Percentiles rank a stretch among this genome's conserved stretches.
Evolutionary conservation across 225 moss, liverwort and hornwort species (phyloP).

Genomic region (Marchantia polymorpha): DNA sequence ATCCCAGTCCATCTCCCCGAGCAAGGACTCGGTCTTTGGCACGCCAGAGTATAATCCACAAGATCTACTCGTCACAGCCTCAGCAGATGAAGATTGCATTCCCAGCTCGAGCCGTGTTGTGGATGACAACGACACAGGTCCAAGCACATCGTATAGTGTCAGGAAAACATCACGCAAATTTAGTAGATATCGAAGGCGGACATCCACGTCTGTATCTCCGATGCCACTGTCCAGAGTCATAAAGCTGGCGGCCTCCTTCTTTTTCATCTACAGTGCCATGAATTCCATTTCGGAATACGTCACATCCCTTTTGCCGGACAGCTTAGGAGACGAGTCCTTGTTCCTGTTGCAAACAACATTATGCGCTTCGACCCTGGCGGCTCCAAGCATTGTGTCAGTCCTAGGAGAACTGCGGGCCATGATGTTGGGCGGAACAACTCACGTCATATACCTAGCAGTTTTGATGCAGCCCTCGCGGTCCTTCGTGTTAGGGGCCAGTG

Average conservation of each 20-base stretch:
- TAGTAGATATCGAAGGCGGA: not conserved
- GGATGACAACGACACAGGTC: not conserved
- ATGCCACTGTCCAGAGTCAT: conserved; percentile 27
- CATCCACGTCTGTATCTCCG: not conserved
- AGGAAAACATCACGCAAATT: not conserved
- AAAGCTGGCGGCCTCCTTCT: conserved; percentile 27
- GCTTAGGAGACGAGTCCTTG: conserved; percentile 26
- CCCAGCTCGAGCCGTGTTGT: not conserved
- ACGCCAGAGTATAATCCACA: conserved; percentile 10
- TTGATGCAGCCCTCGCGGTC: conserved; percentile 32
- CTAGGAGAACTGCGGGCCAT: conserved; percentile 31
- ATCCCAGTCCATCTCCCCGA: not conserved
- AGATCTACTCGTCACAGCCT: not conserved
- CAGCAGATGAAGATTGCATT: not conserved
- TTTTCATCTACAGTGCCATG: conserved; percentile 32
- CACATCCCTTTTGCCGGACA: conserved; percentile 28
- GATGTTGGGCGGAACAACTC: conserved; percentile 31
- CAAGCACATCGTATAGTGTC: conserved; percentile 12
- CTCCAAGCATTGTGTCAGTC: conserved; percentile 26
- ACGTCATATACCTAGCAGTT: conserved; percentile 31
- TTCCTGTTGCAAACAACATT: conserved; percentile 25
- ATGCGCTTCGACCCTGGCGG: conserved; percentile 28
- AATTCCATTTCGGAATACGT: conserved; percentile 34
- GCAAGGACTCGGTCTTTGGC: conserved; percentile 9
- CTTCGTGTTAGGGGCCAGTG: conserved; percentile 26